phyloP scores from a whole-genome alignment of 1,139 yeast genomes.

The Dujonia santamariae region DNA sequence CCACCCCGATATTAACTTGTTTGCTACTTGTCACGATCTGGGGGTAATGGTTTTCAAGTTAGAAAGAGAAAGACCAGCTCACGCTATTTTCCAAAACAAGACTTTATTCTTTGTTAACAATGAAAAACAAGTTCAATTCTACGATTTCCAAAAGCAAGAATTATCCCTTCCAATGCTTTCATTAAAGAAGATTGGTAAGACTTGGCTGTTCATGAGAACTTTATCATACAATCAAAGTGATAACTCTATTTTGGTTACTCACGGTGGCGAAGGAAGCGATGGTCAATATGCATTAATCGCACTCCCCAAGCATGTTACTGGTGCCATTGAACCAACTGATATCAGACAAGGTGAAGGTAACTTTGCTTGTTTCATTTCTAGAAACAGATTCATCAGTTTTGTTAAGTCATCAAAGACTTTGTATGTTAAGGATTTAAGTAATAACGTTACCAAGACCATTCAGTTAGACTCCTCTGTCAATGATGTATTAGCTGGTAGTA shows the following conservation, averaged over 20 bases:
- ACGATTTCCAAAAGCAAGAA: slow-evolving; percentile 60
- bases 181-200: slow-evolving; percentile 77
- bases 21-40: slow-evolving; percentile 95
- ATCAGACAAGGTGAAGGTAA: slow-evolving; percentile 78
- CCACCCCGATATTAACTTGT: slow-evolving; percentile 86
- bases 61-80: slow-evolving; percentile 96
- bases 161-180: slow-evolving; percentile 78
- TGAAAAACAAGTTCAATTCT: slow-evolving; percentile 83
- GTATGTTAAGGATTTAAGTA: slow-evolving; percentile 80
- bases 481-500: slow-evolving; percentile 63
- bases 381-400: slow-evolving; percentile 89
- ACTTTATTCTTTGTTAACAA: slow-evolving; percentile 72
- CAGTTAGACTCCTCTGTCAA: slow-evolving; percentile 69
- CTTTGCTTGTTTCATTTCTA: slow-evolving; percentile 85
- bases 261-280: slow-evolving; percentile 55
- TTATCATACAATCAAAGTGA: slow-evolving; percentile 92
- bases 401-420: slow-evolving; percentile 60
- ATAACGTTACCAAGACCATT: slow-evolving; percentile 77
- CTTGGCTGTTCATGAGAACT: slow-evolving; percentile 83
- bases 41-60: slow-evolving; percentile 98
- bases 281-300: slow-evolving; percentile 70
- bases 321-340: slow-evolving; percentile 87
- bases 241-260: slow-evolving; percentile 78
- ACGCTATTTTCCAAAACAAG: slow-evolving; percentile 65
- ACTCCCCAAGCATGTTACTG: slow-evolving; percentile 84